A percentile compares a stretch with the other conserved stretches of the same genome.
Conservation (phyloP, 2,329 filamentous ascomycete genomes). For the Pezicula radicicola region DNA sequence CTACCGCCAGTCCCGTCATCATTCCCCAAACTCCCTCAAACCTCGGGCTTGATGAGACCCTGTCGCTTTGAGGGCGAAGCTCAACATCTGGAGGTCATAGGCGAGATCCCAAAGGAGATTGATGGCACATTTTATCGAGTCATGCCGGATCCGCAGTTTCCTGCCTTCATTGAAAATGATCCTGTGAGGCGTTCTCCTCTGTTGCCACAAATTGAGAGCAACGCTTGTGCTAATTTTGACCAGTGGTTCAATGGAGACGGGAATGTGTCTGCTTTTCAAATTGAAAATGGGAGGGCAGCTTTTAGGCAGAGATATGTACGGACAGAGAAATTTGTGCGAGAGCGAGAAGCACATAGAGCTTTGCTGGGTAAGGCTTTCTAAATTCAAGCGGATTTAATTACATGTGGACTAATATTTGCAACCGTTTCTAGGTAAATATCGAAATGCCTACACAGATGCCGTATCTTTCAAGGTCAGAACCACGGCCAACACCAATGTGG, state of each 20-base stretch:
- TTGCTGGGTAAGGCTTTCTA: conserved; percentile 39
- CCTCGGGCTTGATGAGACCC: too few relatives aligned
- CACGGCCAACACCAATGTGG: conserved; percentile 55
- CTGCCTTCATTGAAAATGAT: conserved; percentile 17
- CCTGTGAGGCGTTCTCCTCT: conserved; percentile 7
- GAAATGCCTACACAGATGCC: conserved; percentile 53
- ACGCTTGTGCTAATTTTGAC: too few relatives aligned
- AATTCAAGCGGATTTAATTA: too few relatives aligned
- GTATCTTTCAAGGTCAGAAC: conserved; percentile 51
- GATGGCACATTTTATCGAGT: conserved; percentile 39
- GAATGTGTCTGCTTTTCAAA: conserved; percentile 22
- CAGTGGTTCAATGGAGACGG: conserved; percentile 21
- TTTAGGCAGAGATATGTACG: conserved; percentile 25
- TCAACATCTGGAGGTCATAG: conserved; percentile 31
- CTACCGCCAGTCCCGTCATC: too few relatives aligned
- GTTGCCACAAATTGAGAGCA: too few relatives aligned
- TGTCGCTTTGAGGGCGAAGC: conserved; percentile 33
- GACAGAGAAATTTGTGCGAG: conserved; percentile 23
- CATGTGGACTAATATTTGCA: too few relatives aligned
- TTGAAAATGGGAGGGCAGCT: conserved; percentile 21
- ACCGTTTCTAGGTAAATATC: conserved; percentile 33
- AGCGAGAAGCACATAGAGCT: conserved; percentile 9
- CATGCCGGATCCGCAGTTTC: conserved; percentile 27
- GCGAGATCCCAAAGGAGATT: conserved; percentile 31
- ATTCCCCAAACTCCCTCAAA: too few relatives aligned